Evolutionary conservation across 2,329 filamentous ascomycete genomes (phyloP), one percentile per base, ranked within the genome.

Genomic region (Anthostomella pinea): DNA sequence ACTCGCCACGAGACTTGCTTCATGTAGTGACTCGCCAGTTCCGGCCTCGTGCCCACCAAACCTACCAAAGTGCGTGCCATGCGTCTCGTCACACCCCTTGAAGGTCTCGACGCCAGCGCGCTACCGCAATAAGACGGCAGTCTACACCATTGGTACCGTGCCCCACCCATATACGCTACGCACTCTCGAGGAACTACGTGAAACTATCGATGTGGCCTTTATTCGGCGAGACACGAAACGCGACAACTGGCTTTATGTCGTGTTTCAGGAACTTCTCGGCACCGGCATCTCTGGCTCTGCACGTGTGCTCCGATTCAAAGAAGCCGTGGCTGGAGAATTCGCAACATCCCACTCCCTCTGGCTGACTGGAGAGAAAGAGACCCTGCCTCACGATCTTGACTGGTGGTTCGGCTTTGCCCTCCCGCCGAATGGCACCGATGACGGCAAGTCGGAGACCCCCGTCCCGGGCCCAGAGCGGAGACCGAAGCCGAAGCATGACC

Each of bases 331-430:
- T 3, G 78, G 81, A 11, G 77, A 83, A 10, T 73, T 74, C 40
- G 77, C 76, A 11, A 66, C 73, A 1, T 70, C 79, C 0, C 80
- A 79, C 48, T 81, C 83, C 0, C 69, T 96, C 14, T 96, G 90
- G 90, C 68, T 95, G 14, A 84, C 83, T 0, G 85, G 87, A n/a
- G 78, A 83, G 53, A 66, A 68, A 27, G 65, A 68, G 16, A 32
- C 41, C 11, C 65, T 83, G 6, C 79, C 83, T 3, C 61, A 75
- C n/a, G 85, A 93, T 47, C 68, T 95, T 3, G 84, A 91, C 56
- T 97, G 89, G 88, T 77, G 84, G 49, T 87, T 97, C 58, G 93
- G 91, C 35, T 97, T 97, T 62, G 69, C 73, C 10, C 73, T 96
- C 8, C 87, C 90, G 2, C 70, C 72, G 30, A 64, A 69, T 14